Percentiles rank a stretch among this genome's conserved stretches.
Conservation (phyloP, 345 rosid species). For the Salix exigua region DNA sequence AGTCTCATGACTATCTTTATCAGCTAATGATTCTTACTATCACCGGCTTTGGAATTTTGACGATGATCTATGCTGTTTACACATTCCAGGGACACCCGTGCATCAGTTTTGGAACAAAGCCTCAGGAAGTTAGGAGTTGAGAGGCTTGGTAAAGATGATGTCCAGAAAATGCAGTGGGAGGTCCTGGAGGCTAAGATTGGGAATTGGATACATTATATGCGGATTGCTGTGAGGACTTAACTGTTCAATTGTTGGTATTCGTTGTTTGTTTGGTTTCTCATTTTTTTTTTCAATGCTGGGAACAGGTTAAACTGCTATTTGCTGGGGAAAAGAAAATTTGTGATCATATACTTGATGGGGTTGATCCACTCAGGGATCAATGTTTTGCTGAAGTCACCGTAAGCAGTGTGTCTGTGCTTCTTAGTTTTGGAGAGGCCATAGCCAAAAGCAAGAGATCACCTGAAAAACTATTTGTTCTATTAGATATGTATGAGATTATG, state of each 20-base stretch:
- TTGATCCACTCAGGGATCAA: conserved; percentile 72
- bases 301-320: conserved; percentile 85
- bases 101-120: conserved; percentile 85
- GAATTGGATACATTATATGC: conserved; percentile 95
- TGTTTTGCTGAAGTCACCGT: conserved; percentile 85
- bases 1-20: neutral
- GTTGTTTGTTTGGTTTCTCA: neutral
- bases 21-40: neutral
- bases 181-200: conserved; percentile 95
- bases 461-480: conserved; percentile 78
- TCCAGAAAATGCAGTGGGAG: conserved; percentile 99
- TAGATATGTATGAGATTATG: conserved; percentile 99
- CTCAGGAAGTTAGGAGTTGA: conserved; percentile 87
- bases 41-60: neutral
- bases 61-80: conserved; percentile 2
- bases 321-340: conserved; percentile 88
- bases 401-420: conserved; percentile 70
- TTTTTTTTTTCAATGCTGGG: conserved; percentile 13
- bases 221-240: conserved; percentile 65
- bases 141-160: conserved; percentile 90
- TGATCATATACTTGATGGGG: conserved; percentile 73
- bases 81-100: conserved; percentile 69
- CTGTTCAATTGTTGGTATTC: neutral
- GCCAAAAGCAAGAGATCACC: conserved; percentile 99
- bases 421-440: conserved; percentile 93